Evolutionary conservation across 306 rosid species (phyloP).

Genomic region (Sicyos baderoa): DNA sequence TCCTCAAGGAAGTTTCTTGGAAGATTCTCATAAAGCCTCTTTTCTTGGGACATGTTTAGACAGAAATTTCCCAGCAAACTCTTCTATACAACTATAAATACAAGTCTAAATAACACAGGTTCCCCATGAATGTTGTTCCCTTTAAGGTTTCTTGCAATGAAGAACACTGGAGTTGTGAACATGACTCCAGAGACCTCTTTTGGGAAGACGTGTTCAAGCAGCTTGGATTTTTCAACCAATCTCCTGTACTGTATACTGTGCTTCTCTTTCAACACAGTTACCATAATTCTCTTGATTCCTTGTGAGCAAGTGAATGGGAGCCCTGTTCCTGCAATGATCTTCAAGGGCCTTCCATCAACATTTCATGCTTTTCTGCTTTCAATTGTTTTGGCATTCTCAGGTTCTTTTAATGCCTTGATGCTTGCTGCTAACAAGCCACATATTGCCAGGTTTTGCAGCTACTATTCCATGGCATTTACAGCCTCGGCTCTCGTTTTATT

Average conservation of each 20-base stretch:
- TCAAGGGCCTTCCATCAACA: conserved; percentile 15
- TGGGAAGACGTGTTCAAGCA: background rate
- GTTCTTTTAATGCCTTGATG: conserved; percentile 13
- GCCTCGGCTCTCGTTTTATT: conserved; percentile 7
- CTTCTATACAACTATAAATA: background rate
- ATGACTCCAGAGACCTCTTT: background rate
- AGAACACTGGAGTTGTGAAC: background rate
- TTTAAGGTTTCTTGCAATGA: background rate
- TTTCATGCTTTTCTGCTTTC: conserved; percentile 15
- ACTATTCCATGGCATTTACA: conserved; percentile 5
- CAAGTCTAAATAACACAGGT: background rate
- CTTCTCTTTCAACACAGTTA: conserved; percentile 12
- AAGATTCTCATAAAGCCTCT: background rate
- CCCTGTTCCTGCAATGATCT: conserved; percentile 14
- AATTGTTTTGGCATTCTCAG: conserved; percentile 13
- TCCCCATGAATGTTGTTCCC: background rate
- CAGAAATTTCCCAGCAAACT: background rate
- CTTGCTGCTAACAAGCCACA: conserved; percentile 8
- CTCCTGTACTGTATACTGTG: background rate
- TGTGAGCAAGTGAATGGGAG: conserved; percentile 17
- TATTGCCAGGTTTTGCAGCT: conserved; percentile 12
- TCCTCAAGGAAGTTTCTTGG: background rate
- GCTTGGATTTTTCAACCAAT: conserved; percentile 10
- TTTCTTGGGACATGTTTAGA: background rate
- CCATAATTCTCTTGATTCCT: conserved; percentile 16